A percentile compares a stretch with the other conserved stretches of the same genome.
Conservation (phyloP, 179 eudicot genomes). For the Carnegiea gigantea region DNA sequence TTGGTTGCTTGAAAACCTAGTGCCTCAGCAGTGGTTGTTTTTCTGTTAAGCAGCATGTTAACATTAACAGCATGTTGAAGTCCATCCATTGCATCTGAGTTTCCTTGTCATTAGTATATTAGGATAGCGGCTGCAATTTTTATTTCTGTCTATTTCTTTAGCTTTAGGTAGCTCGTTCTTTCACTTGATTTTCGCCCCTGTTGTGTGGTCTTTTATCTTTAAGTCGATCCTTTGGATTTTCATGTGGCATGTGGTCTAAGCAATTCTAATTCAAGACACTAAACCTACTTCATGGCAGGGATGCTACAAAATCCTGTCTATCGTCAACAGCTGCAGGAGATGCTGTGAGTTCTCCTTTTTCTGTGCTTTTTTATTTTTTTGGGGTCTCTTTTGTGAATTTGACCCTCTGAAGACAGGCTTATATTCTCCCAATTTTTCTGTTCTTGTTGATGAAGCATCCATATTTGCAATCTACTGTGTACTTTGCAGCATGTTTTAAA, state of each 20-base stretch:
- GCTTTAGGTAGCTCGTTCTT: not conserved
- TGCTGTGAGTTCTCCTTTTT: conserved; percentile 56
- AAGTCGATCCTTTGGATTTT: not conserved
- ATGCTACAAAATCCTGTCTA: conserved; percentile 93
- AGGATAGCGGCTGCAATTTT: too few species aligned
- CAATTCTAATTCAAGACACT: not conserved
- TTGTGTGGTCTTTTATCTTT: not conserved
- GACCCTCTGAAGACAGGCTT: not conserved
- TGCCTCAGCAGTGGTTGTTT: too few species aligned
- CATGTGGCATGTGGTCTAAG: not conserved
- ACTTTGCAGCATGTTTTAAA: not conserved
- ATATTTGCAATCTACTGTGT: not conserved
- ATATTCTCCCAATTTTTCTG: not conserved
- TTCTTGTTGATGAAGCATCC: not conserved
- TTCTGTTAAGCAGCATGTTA: too few species aligned
- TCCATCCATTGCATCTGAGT: too few species aligned
- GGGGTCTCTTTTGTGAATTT: not conserved
- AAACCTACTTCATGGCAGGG: conserved; percentile 49
- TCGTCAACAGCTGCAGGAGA: conserved; percentile 88
- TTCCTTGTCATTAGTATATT: too few species aligned
- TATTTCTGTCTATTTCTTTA: not conserved
- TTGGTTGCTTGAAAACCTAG: too few species aligned
- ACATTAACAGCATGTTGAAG: too few species aligned
- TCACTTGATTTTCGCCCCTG: not conserved
- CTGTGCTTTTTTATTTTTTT: not conserved